Conservation (phyloP, 2,329 filamentous ascomycete genomes). For the Calonectria hongkongensis region DNA sequence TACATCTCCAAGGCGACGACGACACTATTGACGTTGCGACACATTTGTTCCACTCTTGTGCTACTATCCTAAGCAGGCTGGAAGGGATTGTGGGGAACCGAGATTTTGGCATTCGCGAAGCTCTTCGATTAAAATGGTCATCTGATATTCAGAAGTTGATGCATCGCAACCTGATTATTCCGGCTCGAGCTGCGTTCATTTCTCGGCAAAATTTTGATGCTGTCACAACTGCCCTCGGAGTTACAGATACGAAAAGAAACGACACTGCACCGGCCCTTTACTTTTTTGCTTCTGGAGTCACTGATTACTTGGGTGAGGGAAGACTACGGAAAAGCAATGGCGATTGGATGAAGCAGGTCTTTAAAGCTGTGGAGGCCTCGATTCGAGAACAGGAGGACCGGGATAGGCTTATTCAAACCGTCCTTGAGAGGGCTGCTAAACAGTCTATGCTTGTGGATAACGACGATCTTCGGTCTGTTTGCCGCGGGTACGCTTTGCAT, state of each 20-base stretch:
- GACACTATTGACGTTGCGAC: slow-evolving; percentile 70
- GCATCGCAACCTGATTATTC: slow-evolving; percentile 70
- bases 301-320: slow-evolving; percentile 50
- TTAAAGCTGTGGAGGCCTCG: slow-evolving; percentile 57
- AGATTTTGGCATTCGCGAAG: slow-evolving; percentile 38
- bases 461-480: slow-evolving; percentile 65
- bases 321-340: slow-evolving; percentile 59
- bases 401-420: slow-evolving; percentile 55
- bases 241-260: slow-evolving; percentile 59
- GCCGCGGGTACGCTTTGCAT: slow-evolving; percentile 64
- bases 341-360: slow-evolving; percentile 63
- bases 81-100: slow-evolving; percentile 54
- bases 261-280: slow-evolving; percentile 67
- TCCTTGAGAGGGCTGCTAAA: slow-evolving; percentile 57
- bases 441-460: slow-evolving; percentile 61
- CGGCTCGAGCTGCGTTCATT: slow-evolving; percentile 69
- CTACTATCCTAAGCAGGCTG: slow-evolving; percentile 64
- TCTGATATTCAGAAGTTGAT: slow-evolving; percentile 69
- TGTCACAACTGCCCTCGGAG: slow-evolving; percentile 64
- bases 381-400: slow-evolving; percentile 52
- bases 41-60: slow-evolving; percentile 64
- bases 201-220: slow-evolving; percentile 64
- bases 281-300: slow-evolving; percentile 60
- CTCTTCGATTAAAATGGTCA: slow-evolving; percentile 62
- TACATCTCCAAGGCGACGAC: slow-evolving; percentile 70